Percentiles rank a stretch among this genome's conserved stretches.
phyloP scores from a whole-genome alignment of 1,284 basidiomycete species.

The Irpex sp. region DNA sequence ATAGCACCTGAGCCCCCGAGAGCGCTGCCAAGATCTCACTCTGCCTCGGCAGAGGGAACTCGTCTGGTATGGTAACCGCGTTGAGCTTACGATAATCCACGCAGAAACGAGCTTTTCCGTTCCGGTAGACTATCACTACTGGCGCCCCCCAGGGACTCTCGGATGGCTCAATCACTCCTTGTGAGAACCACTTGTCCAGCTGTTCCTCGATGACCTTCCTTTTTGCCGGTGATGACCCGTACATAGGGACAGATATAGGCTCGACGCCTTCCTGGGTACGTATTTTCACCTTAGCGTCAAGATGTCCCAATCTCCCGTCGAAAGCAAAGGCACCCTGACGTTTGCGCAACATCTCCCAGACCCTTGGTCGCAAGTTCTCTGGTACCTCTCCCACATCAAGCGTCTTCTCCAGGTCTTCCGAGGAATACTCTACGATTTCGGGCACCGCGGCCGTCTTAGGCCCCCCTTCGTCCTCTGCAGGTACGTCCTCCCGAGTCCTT shows the following conservation, averaged over 20 bases:
- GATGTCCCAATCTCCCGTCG: background rate
- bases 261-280: background rate
- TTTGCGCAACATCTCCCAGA: background rate
- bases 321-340: background rate
- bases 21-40: slow-evolving; percentile 34
- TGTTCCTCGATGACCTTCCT: slow-evolving; percentile 29
- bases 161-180: slow-evolving; percentile 31
- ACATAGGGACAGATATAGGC: slow-evolving; percentile 24
- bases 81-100: slow-evolving; percentile 25
- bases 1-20: slow-evolving; percentile 30
- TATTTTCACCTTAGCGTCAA: background rate
- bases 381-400: slow-evolving; percentile 6
- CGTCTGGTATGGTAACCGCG: slow-evolving; percentile 31
- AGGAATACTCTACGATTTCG: background rate
- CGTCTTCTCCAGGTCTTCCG: background rate
- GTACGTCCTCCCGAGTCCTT: no score
- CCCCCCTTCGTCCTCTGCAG: background rate
- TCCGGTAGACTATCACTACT: slow-evolving; percentile 29
- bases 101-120: slow-evolving; percentile 26
- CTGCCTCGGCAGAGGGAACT: slow-evolving; percentile 39
- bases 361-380: background rate
- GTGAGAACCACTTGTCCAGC: slow-evolving; percentile 26
- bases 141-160: slow-evolving; percentile 32
- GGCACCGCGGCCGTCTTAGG: background rate
- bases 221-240: slow-evolving; percentile 28